Evolutionary conservation across 1,139 yeast genomes (phyloP), one percentile per base, ranked within the genome.

Genomic region (Lodderomyces parapsilosis): DNA sequence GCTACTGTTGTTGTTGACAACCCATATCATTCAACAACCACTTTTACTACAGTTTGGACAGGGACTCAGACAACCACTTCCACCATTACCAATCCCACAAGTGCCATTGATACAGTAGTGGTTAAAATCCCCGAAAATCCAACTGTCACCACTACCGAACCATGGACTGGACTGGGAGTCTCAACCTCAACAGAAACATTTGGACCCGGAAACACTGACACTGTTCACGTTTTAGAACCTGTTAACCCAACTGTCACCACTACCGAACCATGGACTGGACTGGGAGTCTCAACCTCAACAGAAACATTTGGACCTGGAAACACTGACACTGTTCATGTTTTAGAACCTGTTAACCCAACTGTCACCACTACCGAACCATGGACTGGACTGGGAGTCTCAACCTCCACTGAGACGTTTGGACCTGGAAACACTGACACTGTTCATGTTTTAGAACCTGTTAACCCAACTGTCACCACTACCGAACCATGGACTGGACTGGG

Each of bases 171-270:
- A 10, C 5, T 33, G 13, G 14, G n/a, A n/a, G 43, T 43, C 9
- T 24, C 48, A 32, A 50, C 55, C 8, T 25, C 36, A 2, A 49
- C 58, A 4, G 17, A 32, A 9, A 42, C 53, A 2, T 44, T 43
- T 11, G 22, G 34, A 10, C 38, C 44, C 7, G 50, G 46, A 13
- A 51, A 43, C 5, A 52, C 56, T 1, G 52, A 51, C 37, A 49
- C 57, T 11, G 56, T 58, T 2, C 40, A 49, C 35, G 53, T 59
- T 17, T 50, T 50, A 10, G 50, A 50, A n/a, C 63, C 64, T 18
- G 27, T 33, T 11, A 40, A 40, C 25, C 43, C 49, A 40, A 48
- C 52, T 7, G 43, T 41, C 8, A 51, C 49, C n/a, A 43, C 22
- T 4, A 43, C 50, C 7, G 19, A 22, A n/a, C 32, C 45, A 7